A percentile compares a stretch with the other conserved stretches of the same genome.
Conservation (phyloP, 2,329 filamentous ascomycete genomes). For the Xylariomycetidae sp. region DNA sequence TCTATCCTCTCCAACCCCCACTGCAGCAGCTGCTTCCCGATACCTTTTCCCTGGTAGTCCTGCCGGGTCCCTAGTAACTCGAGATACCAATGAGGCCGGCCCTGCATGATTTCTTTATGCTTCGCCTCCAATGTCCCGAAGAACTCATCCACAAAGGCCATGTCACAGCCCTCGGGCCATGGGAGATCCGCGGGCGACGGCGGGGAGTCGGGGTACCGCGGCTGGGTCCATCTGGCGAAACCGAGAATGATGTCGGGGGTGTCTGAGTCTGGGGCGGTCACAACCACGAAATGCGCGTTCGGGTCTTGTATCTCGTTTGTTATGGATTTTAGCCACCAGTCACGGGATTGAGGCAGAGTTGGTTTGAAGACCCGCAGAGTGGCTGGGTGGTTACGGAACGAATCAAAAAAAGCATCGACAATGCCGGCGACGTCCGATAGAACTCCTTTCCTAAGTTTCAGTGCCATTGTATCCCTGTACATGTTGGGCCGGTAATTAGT, state of each 20-base stretch:
- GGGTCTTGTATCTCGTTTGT: constrained; percentile 6
- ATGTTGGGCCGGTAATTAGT: too few species aligned
- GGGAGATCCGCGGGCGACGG: constrained; percentile 19
- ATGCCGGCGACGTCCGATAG: constrained; percentile 11
- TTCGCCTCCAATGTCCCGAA: constrained; percentile 32
- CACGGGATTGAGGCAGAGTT: constrained; percentile 1
- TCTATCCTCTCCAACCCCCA: constrained; percentile 46
- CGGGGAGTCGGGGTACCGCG: constrained; percentile 14
- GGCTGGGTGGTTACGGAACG: constrained; percentile 14
- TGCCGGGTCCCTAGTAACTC: constrained; percentile 41
- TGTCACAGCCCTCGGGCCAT: constrained; percentile 37
- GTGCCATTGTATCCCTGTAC: constrained; percentile 8
- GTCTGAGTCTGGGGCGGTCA: constrained; percentile 7
- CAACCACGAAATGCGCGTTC: constrained; percentile 6
- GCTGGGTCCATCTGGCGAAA: constrained; percentile 44
- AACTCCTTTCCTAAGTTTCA: constrained; percentile 10
- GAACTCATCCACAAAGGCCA: constrained; percentile 32
- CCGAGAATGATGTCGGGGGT: constrained; percentile 30
- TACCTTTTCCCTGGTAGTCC: constrained; percentile 41
- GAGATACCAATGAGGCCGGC: constrained; percentile 43
- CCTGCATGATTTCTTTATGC: constrained; percentile 34
- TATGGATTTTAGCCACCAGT: constrained; percentile 7
- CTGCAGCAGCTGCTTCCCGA: constrained; percentile 36
- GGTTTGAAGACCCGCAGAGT: constrained; percentile 6
- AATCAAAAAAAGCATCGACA: constrained; percentile 13